Base-by-base conservation (phyloP, 345 rosid species). In the Eutrema japonicum region DNA sequence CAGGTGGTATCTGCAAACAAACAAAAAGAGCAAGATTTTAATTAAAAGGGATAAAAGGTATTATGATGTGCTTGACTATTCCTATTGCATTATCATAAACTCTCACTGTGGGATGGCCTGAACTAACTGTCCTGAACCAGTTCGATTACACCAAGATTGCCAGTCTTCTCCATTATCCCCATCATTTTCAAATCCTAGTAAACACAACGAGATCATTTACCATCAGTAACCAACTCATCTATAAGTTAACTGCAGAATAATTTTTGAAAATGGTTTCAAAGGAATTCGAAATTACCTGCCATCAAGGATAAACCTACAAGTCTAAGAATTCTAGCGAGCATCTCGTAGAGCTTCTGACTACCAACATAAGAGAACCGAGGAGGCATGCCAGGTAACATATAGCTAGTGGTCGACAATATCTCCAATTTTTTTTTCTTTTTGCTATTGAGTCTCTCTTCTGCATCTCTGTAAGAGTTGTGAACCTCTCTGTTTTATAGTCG, bases 341-440 rank as follows among this genome's bases (percentile, higher is more conserved):
- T 83, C 80, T 79, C 74, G 66, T 91, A 91, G 64, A 94, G 69
- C 76, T 84, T 89, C 78, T 75, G 90, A 72, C 87, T 82, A 50
- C 96, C 92, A 80, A 82, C 90, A 85, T 81, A 63, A 50, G 74
- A 80, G 79, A 94, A 87, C 97, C 96, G 91, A 56, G 97, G 96
- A 27, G 97, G 98, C 80, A 85, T 83, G 59, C 77, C 79, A 37
- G 98, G 97, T 73, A 94, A 76, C 67, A 82, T 73, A 69, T 73
- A 86, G 53, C 77, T 72, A 71, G 74, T 77, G 66, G 78, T 77
- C 65, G 73, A 22, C 54, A 75, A 40, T 37, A 66, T 50, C 64
- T 66, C 76, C 45, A 47, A 62, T 72, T 67, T 78, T 38, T 8
- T 5, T 38, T 3, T 40, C 2, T 40, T 10, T 40, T 40, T 40